A percentile compares a stretch with the other conserved stretches of the same genome.
Conservation (phyloP, 306 rosid species). For the Castanopsis chinensis region DNA sequence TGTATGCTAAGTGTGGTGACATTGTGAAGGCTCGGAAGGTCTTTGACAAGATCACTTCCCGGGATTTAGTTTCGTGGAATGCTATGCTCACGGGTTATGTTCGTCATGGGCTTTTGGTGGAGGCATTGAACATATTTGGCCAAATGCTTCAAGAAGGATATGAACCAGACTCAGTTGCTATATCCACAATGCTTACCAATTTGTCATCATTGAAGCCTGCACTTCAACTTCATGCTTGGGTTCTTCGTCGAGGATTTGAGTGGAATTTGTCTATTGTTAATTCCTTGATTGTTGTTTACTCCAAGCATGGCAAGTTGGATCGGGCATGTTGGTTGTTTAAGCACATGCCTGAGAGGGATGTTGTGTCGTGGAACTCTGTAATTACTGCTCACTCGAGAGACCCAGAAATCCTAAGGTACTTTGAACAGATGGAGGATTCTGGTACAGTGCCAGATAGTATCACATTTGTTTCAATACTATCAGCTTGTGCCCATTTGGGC, state of each 20-base stretch:
- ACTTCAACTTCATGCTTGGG: conserved; percentile 78
- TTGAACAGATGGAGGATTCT: conserved; percentile 59
- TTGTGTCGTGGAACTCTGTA: conserved; percentile 80
- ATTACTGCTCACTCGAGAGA: conserved; percentile 69
- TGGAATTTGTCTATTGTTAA: conserved; percentile 71
- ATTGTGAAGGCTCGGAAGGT: conserved; percentile 73
- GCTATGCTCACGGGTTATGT: conserved; percentile 70
- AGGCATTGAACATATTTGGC: conserved; percentile 50
- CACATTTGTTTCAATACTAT: conserved; percentile 73
- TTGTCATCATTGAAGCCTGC: conserved; percentile 40
- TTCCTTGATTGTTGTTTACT: conserved; percentile 62
- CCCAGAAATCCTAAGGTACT: conserved; percentile 51
- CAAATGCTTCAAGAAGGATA: conserved; percentile 54
- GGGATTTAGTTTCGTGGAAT: conserved; percentile 85
- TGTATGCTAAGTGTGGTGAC: conserved; percentile 91
- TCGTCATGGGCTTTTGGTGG: conserved; percentile 60
- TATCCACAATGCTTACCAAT: conserved; percentile 51
- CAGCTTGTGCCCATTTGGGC: conserved; percentile 70
- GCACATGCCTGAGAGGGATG: conserved; percentile 73
- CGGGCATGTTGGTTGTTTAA: conserved; percentile 55
- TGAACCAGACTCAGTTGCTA: conserved; percentile 59
- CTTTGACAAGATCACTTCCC: conserved; percentile 47
- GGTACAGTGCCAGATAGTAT: conserved; percentile 56
- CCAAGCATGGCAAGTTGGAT: conserved; percentile 51
- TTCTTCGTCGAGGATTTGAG: conserved; percentile 50